These are phyloP conservation scores for Geotrichum cucujoidarum DNA, from an alignment of 1,139 yeast genomes.

Conservation along the genomic window DNA sequence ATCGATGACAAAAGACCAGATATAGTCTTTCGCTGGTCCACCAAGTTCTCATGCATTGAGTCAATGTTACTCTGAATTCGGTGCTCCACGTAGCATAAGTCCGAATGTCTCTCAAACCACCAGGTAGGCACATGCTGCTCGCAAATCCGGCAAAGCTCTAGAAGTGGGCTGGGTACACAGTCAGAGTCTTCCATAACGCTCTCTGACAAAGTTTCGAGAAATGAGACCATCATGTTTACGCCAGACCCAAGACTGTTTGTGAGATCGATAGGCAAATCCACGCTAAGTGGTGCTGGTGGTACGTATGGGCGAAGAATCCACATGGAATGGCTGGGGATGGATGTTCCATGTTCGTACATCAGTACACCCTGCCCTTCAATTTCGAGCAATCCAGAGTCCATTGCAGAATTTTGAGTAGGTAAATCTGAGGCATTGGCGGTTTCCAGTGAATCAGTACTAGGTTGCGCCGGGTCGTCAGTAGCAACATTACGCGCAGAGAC, in stretches of 20 bases:
- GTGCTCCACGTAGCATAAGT: constrained; percentile 81
- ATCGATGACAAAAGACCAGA: constrained; percentile 28
- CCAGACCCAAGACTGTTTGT: constrained; percentile 83
- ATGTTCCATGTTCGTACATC: constrained; percentile 58
- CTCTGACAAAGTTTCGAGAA: constrained; percentile 58
- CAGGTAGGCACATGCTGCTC: constrained; percentile 90
- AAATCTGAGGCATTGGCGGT: neutral
- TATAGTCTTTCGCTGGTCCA: constrained; percentile 64
- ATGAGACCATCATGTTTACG: constrained; percentile 74
- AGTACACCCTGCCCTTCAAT: constrained; percentile 95
- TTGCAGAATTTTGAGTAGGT: neutral
- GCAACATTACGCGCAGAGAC: neutral
- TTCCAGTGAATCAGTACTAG: neutral
- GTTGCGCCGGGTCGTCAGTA: neutral
- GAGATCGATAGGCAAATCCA: constrained; percentile 62
- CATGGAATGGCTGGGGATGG: constrained; percentile 77
- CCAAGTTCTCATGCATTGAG: constrained; percentile 65
- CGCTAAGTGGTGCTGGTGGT: constrained; percentile 53
- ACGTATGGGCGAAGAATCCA: constrained; percentile 85
- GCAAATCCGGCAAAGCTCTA: constrained; percentile 84
- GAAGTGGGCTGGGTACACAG: constrained; percentile 68
- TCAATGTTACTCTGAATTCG: constrained; percentile 77
- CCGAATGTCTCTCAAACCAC: constrained; percentile 93
- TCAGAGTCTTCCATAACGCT: constrained; percentile 59
- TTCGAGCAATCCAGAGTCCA: constrained; percentile 39